Base-by-base conservation (phyloP, 176 grass and related monocot species). In the Olyra latifolia region DNA sequence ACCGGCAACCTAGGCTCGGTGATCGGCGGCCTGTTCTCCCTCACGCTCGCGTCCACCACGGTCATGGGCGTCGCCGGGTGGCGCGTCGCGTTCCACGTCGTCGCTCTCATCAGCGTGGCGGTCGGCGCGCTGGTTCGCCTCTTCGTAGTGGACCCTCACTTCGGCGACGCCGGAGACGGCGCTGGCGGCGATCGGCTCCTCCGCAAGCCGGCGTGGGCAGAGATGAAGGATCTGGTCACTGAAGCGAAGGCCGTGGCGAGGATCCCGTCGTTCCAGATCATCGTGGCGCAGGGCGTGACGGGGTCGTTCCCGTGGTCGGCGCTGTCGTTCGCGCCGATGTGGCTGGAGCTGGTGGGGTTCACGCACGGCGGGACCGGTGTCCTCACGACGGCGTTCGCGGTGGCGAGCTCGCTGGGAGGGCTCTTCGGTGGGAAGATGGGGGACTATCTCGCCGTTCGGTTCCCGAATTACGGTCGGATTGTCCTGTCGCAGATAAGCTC, bases 281-380 rank as follows among this genome's bases (percentile, higher is more conserved):
- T 94, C 24, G 91, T 97, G 66, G 95, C 95, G 1, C 95, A 97
- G 84, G 95, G 95, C 4, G 62, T 97, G 50, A 97, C 87, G 2
- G 94, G 94, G 13, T 94, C 94, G 4, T 97, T 97, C 40, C 94
- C 94, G 35, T 97, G 94, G 94, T 94, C 91, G 13, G 87, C 91
- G 0, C 64, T 97, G 3, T 79, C 94, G 2, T 97, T 94, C 42
- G 77, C 89, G 16, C 91, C 94, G 0, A 88, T 97, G 91, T 97
- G 94, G 94, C 16, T 97, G 60, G 94, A 97, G 69, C 77, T 98
- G 27, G 78, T 90, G 28, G 95, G 95, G 0, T 98, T 89, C 40
- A 88, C 92, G 20, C 95, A 91, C 52, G 25, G 61, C 2, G 41
- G 48, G 66, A 94, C 95, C 20, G 89, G 89, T 32, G 5, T 87